Evolutionary conservation across 164 flowering plant genomes (phyloP), one percentile per base, ranked within the genome.

Genomic region (Stephania yunnanensis): DNA sequence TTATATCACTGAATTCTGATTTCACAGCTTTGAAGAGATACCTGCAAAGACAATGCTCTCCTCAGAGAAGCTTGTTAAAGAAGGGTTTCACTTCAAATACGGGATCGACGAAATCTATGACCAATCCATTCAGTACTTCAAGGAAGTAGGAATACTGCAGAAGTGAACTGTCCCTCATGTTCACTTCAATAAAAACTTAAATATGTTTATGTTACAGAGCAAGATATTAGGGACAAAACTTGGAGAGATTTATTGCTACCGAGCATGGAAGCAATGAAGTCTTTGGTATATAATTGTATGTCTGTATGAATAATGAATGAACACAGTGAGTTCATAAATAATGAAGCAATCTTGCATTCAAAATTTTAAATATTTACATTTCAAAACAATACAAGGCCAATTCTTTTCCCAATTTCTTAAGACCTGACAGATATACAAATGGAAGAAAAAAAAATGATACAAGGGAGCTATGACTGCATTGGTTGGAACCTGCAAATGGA

Each of bases 1-100:
- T 58, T 7, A 17, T 58, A 20, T 19, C n/a, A 58, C 17, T 58
- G 17, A 22, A 30, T 42, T 63, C 1, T 73, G 36, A 4, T 46
- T n/a, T 72, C 80, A 81, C 91, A 92, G 97, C 15, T 92, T 91
- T 25, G 94, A 85, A 36, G 91, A 84, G 31, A 84, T 88, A 50
- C 93, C 93, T 0, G 75, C 86, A 3, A 81, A 85, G 77, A 81
- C 97, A 81, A 80, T 70, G 46, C 71, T 89, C 77, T 89, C 95
- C 10, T 86, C 94, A 0, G 86, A 89, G 80, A 89, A 89, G 83
- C 89, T 90, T 1, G 67, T 81, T 29, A 85, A 85, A 22, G 92
- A 88, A 80, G 97, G 97, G 19, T 90, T 92, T 87, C 83, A 78
- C 69, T 92, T 89, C 83, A 88, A 89, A 82, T 88, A 85, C 71